Evolutionary conservation across 1,284 basidiomycete species (phyloP).

Genomic region (Trametes versicolor): DNA sequence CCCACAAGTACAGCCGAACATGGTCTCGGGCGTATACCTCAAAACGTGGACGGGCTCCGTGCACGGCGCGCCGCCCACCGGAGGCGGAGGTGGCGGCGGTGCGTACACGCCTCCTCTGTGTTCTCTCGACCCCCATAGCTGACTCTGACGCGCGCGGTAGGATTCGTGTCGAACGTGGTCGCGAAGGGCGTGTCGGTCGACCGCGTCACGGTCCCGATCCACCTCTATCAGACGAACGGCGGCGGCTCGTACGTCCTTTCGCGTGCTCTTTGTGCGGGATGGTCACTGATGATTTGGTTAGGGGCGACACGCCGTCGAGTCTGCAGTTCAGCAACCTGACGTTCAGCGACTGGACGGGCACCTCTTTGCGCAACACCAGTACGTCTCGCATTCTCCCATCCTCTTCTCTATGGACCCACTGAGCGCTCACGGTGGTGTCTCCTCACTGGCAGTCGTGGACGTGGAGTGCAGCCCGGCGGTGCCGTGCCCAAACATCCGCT

Average conservation of each 20-base stretch:
- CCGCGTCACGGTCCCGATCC: conserved; percentile 55
- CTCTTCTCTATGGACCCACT: background rate
- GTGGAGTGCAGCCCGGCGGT: conserved; percentile 62
- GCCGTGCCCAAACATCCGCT: conserved; percentile 57
- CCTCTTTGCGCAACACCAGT: conserved; percentile 53
- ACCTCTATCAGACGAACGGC: conserved; percentile 64
- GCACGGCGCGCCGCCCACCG: conserved; percentile 66
- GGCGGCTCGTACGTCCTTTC: conserved; percentile 52
- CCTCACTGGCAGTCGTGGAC: conserved; percentile 60
- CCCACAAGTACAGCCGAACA: conserved; percentile 61
- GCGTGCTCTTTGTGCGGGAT: background rate
- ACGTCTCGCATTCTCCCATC: conserved; percentile 31
- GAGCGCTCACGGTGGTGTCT: background rate
- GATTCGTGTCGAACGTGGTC: conserved; percentile 62
- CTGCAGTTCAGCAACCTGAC: conserved; percentile 59
- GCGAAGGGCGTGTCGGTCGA: conserved; percentile 57
- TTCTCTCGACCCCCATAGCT: background rate
- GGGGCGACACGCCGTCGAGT: conserved; percentile 58
- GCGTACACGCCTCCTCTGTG: too few relatives aligned
- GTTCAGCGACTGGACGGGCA: conserved; percentile 60
- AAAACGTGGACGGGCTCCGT: conserved; percentile 68
- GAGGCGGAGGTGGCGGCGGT: conserved; percentile 68
- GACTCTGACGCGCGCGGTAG: conserved; percentile 39
- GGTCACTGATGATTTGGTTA: conserved; percentile 32
- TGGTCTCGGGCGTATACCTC: conserved; percentile 66